Evolutionary conservation across 805 yeast species (phyloP), one percentile per base, ranked within the genome.

Genomic region (Spathaspora arborariae): DNA sequence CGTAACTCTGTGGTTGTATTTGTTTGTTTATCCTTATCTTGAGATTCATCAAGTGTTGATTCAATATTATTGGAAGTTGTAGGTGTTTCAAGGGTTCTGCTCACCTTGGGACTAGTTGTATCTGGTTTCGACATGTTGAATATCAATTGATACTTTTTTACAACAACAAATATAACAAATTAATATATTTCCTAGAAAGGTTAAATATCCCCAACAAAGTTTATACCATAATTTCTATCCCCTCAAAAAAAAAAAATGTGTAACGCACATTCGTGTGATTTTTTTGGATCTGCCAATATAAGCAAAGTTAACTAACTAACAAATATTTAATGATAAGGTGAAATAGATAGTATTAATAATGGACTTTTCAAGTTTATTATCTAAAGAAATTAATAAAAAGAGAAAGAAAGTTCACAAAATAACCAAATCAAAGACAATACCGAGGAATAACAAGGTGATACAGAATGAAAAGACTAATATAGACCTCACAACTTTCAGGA

Each of bases 351-450:
- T 37, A 9, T 2, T 13, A 24, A 41, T 22, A 6, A 79, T 80
- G 84, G 76, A 78, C 55, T 72, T 79, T 48, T 66, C 77, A 10
- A 63, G 66, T 34, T 51, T 79, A 61, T 65, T 81, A 45, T 54
- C 72, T 1, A 59, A 65, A 21, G 84, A 81, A 58, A 80, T 80
- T 18, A 65, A 62, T 5, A 76, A 70, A 61, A 76, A 76, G 62
- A 64, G 66, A 52, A 56, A 58, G 49, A 45, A 54, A 33, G 59
- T 48, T 27, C 26, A 45, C 22, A 48, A 51, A 33, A 48, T 30
- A 42, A 47, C 46, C 27, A 42, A 47, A 37, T 47, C 41, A 37
- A 42, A 46, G 35, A 45, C 52, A 38, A n/a, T 37, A 21, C 45
- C 33, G 43, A 27, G 21, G 26, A 22, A 45, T 39, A 51, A 48